Evolutionary conservation across 352 stramenopile genomes (phyloP), one percentile per base, ranked within the genome.

Genomic region (Peronosclerospora sorghi): DNA sequence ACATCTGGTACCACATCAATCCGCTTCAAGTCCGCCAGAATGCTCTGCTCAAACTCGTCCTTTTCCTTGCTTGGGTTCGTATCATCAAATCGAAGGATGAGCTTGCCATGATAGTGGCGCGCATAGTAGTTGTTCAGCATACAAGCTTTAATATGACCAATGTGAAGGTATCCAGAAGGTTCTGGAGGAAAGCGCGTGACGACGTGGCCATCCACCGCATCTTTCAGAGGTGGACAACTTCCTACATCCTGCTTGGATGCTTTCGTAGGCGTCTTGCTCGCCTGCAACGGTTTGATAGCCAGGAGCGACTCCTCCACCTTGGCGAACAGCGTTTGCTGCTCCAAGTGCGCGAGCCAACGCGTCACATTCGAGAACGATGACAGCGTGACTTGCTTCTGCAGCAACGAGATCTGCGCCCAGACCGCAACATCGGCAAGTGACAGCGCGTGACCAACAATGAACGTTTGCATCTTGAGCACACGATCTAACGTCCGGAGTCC

Each of bases 11-110:
- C 68, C 29, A 89, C 83, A 45, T 88, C 82, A 23, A 97, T 66
- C 1, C 67, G 65, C 48, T 72, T 74, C 8, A 98, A 56, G 51
- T 97, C 92, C 17, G 83, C 54, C 19, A 97, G 48, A 59, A 97
- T 97, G 54, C 72, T 95, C 54, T 97, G 78, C 71, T 98, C 95
- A 51, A 97, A 99, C 68, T 99, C 97, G 44, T 98, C 93, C 70
- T 99, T 99, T 78, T 99, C 97, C 67, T 99, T 99, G 54, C 73
- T 94, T 10, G 97, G 97, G 71, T 99, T 99, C 21, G 97, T 99
- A 77, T 99, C 97, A 69, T 99, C 97, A 51, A 99, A 99, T 18
- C 96, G 86, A 20, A 98, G 71, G 42, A 99, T 94, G 21, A 99
- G 68, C 62, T 97, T 97, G 54, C 97, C 97, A 41, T 97, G 82